Evolutionary conservation across 2,329 filamentous ascomycete genomes (phyloP), one percentile per base, ranked within the genome.

Genomic region (Knufia fluminis): DNA sequence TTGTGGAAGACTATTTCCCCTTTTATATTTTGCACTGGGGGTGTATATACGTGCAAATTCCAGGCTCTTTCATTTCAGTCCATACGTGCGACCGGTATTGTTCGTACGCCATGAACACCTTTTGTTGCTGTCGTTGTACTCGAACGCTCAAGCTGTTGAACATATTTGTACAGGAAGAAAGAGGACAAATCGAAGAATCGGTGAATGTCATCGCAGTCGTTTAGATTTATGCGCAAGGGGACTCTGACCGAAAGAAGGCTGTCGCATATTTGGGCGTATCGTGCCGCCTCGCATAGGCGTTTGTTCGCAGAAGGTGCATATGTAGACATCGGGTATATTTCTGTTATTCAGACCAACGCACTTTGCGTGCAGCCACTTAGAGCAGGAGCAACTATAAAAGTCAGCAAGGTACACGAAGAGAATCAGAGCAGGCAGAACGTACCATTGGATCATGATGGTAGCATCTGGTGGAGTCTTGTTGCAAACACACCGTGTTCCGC

Each of bases 391-490:
- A 64, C 79, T 74, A 53, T 6, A 20, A 32, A 39, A n/a, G n/a
- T n/a, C n/a, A n/a, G 2, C 49, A 24, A 6, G 20, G 7, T 49
- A 43, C 8, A 22, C 23, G 48, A 56, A 35, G 57, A 49, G 26
- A 54, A 45, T 40, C 14, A 42, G 17, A 22, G 32, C 14, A 17
- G 26, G 12, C 46, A 40, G 23, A 23, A 60, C 64, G 59, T 62
- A 74, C 71, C 71, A 83, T 66, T 80, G 78, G 41, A 82, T 72
- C 73, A 82, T 78, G 24, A 75, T 61, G 56, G 73, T 71, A 19
- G 73, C 75, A 48, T 73, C 71, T 47, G 73, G 77, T 35, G 76
- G 72, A 10, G 54, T 47, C 14, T 72, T 71, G 45, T 75, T 73
- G 59, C 79, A 83, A 22, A 79, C 63, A 61, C 79, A 83, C 32